Base-by-base conservation (phyloP, 2,329 filamentous ascomycete genomes). In the Aspergillus sp. region DNA sequence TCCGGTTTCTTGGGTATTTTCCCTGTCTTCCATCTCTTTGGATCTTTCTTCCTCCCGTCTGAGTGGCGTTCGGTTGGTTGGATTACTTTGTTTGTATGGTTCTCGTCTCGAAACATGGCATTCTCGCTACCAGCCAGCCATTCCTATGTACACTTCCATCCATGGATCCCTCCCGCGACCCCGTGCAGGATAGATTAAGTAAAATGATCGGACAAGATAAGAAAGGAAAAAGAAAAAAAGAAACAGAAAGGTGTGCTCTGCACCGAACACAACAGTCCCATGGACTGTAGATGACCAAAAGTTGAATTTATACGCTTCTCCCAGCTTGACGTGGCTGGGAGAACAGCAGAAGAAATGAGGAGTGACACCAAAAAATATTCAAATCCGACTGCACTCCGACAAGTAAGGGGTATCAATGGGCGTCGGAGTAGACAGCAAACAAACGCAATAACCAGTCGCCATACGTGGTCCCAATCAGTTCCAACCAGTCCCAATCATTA, bases 341-440 rank as follows among this genome's bases (percentile, higher is more conserved):
- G 39, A n/a, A 17, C 32, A 36, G 32, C 32, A 19, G 41, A 28
- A 30, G 38, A 45, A 32, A 28, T 28, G 38, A 53, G 25, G 30
- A 30, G 50, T 15, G 48, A 53, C 21, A 36, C 30, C 41, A 45
- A 25, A 52, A 39, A 45, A 36, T 13, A 36, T 50, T 47, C 39
- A 28, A 55, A 45, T 17, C 53, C 28, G 41, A 43, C 53, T 43
- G 53, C 19, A 45, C 53, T 55, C 39, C 41, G 53, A 55, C 36
- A 59, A 47, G 52, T 23, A 51, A 28, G n/a, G 36, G 19, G 38
- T 25, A 53, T 59, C 28, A 53, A 57, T 45, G 43, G 38, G 45
- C 32, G 53, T 54, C 55, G 49, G 39, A 54, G 55, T 54, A 58
- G 49, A 49, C 56, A 55, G 48, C 23, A 51, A 55, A 59, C 28